Evolutionary conservation across 2,329 filamentous ascomycete genomes (phyloP).

Genomic region (Beauveria varroae): DNA sequence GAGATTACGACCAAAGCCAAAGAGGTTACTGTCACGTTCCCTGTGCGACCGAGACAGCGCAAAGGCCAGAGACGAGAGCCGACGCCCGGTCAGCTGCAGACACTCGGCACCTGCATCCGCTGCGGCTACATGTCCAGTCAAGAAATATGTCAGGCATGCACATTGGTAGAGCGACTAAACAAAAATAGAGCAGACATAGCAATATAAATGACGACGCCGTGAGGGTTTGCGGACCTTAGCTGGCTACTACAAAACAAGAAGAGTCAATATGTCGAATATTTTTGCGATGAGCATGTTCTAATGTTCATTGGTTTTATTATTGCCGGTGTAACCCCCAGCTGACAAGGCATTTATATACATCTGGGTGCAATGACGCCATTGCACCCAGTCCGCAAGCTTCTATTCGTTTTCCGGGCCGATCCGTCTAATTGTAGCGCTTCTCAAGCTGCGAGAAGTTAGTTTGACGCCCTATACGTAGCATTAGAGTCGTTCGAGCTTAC

Average conservation of each 20-base stretch:
- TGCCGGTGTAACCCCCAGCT: background rate
- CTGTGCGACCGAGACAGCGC: slow-evolving; percentile 22
- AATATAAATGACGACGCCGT: slow-evolving; percentile 31
- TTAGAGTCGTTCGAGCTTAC: slow-evolving; percentile 31
- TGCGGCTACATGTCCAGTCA: slow-evolving; percentile 97
- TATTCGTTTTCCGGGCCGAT: background rate
- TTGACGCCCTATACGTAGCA: slow-evolving; percentile 3
- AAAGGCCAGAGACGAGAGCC: slow-evolving; percentile 20
- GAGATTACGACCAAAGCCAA: slow-evolving; percentile 23
- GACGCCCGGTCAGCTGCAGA: slow-evolving; percentile 48
- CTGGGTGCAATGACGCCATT: slow-evolving; percentile 1
- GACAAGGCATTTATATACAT: slow-evolving; percentile 12
- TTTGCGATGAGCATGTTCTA: background rate
- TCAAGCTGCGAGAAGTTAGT: slow-evolving; percentile 36
- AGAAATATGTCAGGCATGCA: slow-evolving; percentile 87
- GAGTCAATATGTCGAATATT: background rate
- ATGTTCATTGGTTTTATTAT: slow-evolving; percentile 6
- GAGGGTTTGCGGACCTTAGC: background rate
- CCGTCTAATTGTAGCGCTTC: slow-evolving; percentile 39
- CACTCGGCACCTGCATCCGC: slow-evolving; percentile 72
- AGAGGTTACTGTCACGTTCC: slow-evolving; percentile 26
- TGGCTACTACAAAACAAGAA: background rate
- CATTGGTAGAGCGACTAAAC: slow-evolving; percentile 81
- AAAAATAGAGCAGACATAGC: slow-evolving; percentile 60
- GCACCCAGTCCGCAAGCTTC: background rate